These are phyloP conservation scores for Bruguiera parviflora DNA, from an alignment of 345 rosid species.

Conservation along the genomic window DNA sequence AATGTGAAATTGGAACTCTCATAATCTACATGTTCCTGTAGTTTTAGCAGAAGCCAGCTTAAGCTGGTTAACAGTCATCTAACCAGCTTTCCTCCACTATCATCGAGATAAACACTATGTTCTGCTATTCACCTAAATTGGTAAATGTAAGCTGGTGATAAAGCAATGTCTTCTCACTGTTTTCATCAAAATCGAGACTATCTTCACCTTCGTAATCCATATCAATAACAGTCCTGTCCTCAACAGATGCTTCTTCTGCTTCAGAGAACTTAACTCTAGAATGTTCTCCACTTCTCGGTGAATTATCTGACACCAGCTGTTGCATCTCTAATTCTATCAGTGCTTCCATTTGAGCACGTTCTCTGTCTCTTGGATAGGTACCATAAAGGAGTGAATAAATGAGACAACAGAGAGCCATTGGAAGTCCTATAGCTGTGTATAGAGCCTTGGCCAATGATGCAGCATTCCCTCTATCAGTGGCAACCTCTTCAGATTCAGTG, in stretches of 20 bases:
- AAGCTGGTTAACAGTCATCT: not conserved
- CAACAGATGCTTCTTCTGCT: slow-evolving; percentile 13
- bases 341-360: slow-evolving; percentile 73
- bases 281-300: slow-evolving; percentile 4
- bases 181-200: slow-evolving; percentile 30
- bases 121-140: slow-evolving; percentile 26
- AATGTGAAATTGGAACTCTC: not conserved
- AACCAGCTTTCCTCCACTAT: not conserved
- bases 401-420: slow-evolving; percentile 69
- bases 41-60: not conserved
- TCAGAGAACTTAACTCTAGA: not conserved
- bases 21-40: not conserved
- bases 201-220: slow-evolving; percentile 27
- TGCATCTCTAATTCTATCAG: slow-evolving; percentile 72
- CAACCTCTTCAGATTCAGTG: slow-evolving; percentile 38
- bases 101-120: not conserved
- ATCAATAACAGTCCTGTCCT: slow-evolving; percentile 19
- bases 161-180: slow-evolving; percentile 31
- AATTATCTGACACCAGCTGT: slow-evolving; percentile 23
- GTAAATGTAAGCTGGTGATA: slow-evolving; percentile 38
- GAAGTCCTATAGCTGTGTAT: slow-evolving; percentile 69
- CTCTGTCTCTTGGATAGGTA: slow-evolving; percentile 78
- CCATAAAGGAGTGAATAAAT: slow-evolving; percentile 72
- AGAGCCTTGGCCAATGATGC: slow-evolving; percentile 75
- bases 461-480: slow-evolving; percentile 70